These are phyloP conservation scores for Saccharomyces hybrid DNA, from an alignment of 1,139 yeast genomes.

Conservation along the genomic window DNA sequence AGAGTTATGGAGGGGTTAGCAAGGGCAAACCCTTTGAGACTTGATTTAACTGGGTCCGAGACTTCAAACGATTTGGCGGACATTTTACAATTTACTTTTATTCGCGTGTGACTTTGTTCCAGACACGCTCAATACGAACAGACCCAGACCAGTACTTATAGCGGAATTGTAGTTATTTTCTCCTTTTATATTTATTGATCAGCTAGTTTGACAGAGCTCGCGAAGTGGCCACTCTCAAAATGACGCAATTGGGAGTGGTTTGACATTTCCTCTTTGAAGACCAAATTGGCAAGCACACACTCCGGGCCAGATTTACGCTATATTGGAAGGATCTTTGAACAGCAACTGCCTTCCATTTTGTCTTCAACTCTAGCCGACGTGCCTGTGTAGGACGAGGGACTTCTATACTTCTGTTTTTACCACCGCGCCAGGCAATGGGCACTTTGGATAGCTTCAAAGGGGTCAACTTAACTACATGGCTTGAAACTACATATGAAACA, in stretches of 20 bases:
- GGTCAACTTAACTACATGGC: too few species aligned
- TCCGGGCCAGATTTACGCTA: neutral
- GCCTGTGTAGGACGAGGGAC: neutral
- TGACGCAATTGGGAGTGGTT: neutral
- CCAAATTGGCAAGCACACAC: neutral
- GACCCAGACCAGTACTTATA: neutral
- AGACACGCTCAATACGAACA: too few species aligned
- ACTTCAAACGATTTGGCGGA: slow-evolving; percentile 34
- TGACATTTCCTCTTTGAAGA: neutral
- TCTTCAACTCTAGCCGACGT: neutral
- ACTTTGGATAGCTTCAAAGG: too few species aligned
- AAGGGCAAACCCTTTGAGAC: slow-evolving; percentile 60
- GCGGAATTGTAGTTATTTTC: neutral
- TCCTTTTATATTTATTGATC: neutral
- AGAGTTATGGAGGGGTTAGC: slow-evolving; percentile 61
- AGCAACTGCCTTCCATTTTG: neutral
- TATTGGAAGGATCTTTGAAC: neutral
- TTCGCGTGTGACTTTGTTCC: neutral
- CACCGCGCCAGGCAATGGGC: neutral
- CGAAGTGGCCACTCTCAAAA: slow-evolving; percentile 1
- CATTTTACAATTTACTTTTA: neutral
- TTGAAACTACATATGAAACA: too few species aligned
- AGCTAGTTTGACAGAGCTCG: neutral
- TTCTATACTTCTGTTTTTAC: neutral
- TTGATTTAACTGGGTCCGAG: slow-evolving; percentile 54